Percentiles rank a stretch among this genome's conserved stretches.
phyloP scores from a whole-genome alignment of 129 eudicot genomes.

The Flaveria trinervia region DNA sequence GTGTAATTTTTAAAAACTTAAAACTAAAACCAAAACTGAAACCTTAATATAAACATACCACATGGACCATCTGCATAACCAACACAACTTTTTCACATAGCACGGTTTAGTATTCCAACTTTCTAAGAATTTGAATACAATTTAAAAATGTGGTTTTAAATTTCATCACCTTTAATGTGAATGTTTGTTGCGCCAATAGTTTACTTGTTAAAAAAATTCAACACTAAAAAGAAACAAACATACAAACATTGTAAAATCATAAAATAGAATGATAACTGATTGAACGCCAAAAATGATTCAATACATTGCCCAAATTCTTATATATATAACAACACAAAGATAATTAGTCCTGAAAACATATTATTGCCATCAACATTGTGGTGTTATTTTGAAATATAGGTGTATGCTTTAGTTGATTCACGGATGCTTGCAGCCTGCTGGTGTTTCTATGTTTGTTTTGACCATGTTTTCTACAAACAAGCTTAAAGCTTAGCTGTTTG shows the following conservation, averaged over 20 bases:
- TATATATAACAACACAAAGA: constrained; percentile 11
- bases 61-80: too few species aligned
- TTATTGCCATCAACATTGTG: constrained; percentile 4
- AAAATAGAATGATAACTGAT: neutral
- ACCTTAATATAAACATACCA: too few species aligned
- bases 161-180: neutral
- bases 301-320: neutral
- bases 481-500: constrained; percentile 62
- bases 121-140: too few species aligned
- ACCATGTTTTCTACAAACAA: constrained; percentile 3
- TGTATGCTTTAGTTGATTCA: constrained; percentile 18
- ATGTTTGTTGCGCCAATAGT: too few species aligned
- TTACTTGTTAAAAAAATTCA: too few species aligned
- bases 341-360: neutral
- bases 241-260: neutral
- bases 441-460: neutral
- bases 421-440: neutral
- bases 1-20: too few species aligned
- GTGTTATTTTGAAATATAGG: neutral
- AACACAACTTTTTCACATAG: too few species aligned
- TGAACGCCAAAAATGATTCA: neutral
- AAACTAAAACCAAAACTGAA: too few species aligned
- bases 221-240: neutral
- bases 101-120: too few species aligned
- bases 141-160: too few species aligned